These are phyloP conservation scores for Penicillium coffeae DNA, from an alignment of 495 filamentous ascomycete species.

Conservation along the genomic window DNA sequence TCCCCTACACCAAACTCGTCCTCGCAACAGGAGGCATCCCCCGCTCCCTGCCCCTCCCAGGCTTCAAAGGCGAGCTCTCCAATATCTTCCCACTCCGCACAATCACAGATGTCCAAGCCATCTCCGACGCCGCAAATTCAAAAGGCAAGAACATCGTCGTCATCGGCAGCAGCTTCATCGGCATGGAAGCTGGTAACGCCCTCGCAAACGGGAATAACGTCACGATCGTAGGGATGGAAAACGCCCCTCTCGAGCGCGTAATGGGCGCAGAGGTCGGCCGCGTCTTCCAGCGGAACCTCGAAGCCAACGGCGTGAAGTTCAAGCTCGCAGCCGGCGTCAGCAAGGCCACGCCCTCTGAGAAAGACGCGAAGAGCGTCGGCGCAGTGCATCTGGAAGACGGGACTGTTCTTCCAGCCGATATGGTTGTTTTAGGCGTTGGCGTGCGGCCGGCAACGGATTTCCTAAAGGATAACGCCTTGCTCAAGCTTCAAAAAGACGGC, in stretches of 20 bases:
- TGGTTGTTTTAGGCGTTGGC: conserved; percentile 88
- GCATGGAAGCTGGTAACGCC: conserved; percentile 89
- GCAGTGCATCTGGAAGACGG: conserved; percentile 83
- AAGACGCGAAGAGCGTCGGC: conserved; percentile 66
- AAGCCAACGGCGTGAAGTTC: conserved; percentile 86
- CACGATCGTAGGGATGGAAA: conserved; percentile 92
- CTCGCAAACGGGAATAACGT: conserved; percentile 70
- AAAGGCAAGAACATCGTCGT: conserved; percentile 87
- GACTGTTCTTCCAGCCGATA: conserved; percentile 75
- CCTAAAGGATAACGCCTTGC: conserved; percentile 63
- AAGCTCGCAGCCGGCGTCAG: conserved; percentile 74
- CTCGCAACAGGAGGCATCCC: conserved; percentile 83
- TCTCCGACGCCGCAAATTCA: conserved; percentile 72
- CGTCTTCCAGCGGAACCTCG: conserved; percentile 70
- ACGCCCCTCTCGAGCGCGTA: conserved; percentile 77
- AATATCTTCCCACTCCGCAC: conserved; percentile 84
- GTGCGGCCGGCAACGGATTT: conserved; percentile 83
- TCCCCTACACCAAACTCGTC: conserved; percentile 81
- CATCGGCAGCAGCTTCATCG: conserved; percentile 89
- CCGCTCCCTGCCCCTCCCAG: conserved; percentile 70
- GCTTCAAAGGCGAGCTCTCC: conserved; percentile 71
- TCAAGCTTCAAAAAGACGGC: conserved; percentile 73
- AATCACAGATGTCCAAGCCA: conserved; percentile 69
- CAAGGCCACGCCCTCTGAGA: conserved; percentile 66
- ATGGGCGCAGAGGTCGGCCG: conserved; percentile 79